Evolutionary conservation across 306 rosid species (phyloP), one percentile per base, ranked within the genome.

Genomic region (Datisca glomerata): DNA sequence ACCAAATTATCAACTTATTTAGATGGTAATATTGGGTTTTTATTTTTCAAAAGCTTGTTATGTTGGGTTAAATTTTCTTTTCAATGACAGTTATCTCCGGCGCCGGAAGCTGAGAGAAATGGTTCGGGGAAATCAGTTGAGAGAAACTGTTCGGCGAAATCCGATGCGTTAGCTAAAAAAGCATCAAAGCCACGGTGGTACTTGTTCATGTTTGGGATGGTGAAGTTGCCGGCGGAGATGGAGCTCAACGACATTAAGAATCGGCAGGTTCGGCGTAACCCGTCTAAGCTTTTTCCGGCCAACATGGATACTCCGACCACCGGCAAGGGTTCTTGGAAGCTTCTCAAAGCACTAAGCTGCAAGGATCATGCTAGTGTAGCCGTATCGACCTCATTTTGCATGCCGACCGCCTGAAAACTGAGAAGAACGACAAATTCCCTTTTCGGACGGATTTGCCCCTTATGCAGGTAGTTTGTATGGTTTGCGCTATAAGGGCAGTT

Each of bases 141-240:
- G 36, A 31, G 36, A 31, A 8, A 8, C 36, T 14, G n/a, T 31
- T 45, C 18, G 6, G 18, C 18, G 11, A 50, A 59, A 45, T 41
- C 57, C 18, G 74, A 63, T 15, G 7, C 32, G 24, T 53, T 29
- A 18, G 55, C 21, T 16, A 68, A 68, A 53, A 63, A 44, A 52
- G 52, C 55, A 10, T 39, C 46, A 47, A 76, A 72, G 69, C 78
- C 83, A 14, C 72, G 81, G 1, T 82, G 94, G 94, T 67, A 66
- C 34, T 57, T 74, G 16, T 39, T 75, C 12, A 53, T 78, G 81
- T 75, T 84, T 24, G 92, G 95, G 51, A 64, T 66, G 37, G 77
- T 65, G 61, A 79, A 71, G 68, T 45, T 66, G 1, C 95, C 86
- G 40, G 28, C 74, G 44, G 95, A 79, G 68, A 84, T 84, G 95